A percentile compares a stretch with the other conserved stretches of the same genome.
phyloP scores from a whole-genome alignment of 2,329 filamentous ascomycete species.

The Penicillium sp. region DNA sequence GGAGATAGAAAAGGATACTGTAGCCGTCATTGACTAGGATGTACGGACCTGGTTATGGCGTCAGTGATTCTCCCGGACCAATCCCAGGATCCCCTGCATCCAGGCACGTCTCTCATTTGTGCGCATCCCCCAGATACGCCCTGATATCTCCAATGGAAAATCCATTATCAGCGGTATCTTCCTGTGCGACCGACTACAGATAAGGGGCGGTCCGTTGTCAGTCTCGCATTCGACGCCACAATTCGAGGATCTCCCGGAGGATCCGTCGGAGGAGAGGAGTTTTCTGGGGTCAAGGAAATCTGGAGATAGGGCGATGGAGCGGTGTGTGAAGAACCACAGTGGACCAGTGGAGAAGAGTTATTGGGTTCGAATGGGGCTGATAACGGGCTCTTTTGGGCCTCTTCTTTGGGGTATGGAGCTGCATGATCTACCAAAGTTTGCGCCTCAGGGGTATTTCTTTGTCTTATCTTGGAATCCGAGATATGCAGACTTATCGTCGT shows the following conservation, averaged over 20 bases:
- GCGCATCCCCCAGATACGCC: neutral
- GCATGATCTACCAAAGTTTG: conserved; percentile 2
- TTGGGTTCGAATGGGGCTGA: neutral
- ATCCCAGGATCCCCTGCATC: neutral
- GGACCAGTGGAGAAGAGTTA: neutral
- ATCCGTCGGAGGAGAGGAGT: conserved; percentile 3
- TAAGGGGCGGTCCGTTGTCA: conserved; percentile 4
- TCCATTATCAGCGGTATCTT: neutral
- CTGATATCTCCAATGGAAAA: neutral
- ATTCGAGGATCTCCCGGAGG: conserved; percentile 17
- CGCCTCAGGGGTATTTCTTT: neutral
- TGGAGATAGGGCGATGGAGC: conserved; percentile 20
- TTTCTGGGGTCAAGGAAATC: conserved; percentile 21
- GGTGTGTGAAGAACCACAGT: conserved; percentile 3
- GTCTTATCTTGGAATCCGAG: conserved; percentile 10
- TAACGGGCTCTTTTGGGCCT: neutral
- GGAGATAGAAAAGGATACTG: conserved; percentile 1
- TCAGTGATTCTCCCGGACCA: neutral
- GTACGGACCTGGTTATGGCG: neutral
- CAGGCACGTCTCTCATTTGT: neutral
- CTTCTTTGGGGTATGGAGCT: neutral
- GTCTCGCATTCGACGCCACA: neutral
- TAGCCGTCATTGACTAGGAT: neutral
- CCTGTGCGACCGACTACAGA: neutral
- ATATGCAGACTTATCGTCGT: conserved; percentile 18